A percentile compares a stretch with the other conserved stretches of the same genome.
These are phyloP conservation scores for Micractinium sp. DNA, from an alignment of 139 green algal genomes.

Conservation along the genomic window DNA sequence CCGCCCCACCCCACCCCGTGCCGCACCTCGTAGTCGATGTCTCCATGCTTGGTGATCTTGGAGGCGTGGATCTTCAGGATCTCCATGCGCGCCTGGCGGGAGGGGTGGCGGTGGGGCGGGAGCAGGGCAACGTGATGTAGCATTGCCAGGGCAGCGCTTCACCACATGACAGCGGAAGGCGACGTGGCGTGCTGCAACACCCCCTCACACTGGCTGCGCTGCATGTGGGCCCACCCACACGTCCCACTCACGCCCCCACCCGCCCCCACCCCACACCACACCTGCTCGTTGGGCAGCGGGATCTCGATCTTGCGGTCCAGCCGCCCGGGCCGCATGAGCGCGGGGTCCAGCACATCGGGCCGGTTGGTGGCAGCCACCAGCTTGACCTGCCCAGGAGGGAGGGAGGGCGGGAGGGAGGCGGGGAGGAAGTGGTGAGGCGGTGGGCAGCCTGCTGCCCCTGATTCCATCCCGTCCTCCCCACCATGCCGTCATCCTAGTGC, in stretches of 20 bases:
- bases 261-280: not conserved
- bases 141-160: no score
- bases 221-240: no score
- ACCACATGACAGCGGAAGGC: no score
- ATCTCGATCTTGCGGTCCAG: conserved; percentile 99
- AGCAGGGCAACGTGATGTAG: not conserved
- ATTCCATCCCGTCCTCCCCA: no score
- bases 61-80: conserved; percentile 99
- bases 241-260: no score
- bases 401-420: not conserved
- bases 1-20: no score
- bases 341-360: conserved; percentile 97
- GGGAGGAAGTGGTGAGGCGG: not conserved
- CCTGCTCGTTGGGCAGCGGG: conserved; percentile 98
- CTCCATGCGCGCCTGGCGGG: conserved; percentile 88
- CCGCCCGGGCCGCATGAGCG: conserved; percentile 93
- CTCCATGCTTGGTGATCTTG: conserved; percentile 95
- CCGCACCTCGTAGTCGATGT: conserved; percentile 97
- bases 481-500: no score
- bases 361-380: conserved; percentile 96
- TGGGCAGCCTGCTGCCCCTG: not conserved
- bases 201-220: no score
- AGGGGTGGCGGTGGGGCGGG: not conserved
- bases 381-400: conserved; percentile 78
- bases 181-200: no score